Percentiles rank a stretch among this genome's conserved stretches.
Conservation (phyloP, 2,329 filamentous ascomycete species). For the Fusarium kyushuense region DNA sequence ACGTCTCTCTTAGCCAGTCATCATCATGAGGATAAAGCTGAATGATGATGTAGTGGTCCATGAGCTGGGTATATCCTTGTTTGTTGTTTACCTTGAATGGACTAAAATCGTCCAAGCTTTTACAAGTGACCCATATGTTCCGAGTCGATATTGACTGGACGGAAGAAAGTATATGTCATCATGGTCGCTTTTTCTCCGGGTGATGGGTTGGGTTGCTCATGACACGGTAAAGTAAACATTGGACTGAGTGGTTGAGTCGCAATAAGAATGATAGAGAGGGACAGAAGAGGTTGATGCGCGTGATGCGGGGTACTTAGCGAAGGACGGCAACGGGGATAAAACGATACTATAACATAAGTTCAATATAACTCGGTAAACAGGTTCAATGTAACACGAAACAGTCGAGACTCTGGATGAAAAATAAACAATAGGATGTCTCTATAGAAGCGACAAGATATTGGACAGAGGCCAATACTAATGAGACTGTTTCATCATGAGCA, state of each 20-base stretch:
- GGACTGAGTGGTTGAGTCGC: not conserved
- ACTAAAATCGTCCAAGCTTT: not conserved
- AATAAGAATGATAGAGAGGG: not conserved
- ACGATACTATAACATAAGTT: not conserved
- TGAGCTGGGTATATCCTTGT: constrained; percentile 22
- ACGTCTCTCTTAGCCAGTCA: not conserved
- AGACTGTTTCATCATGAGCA: constrained; percentile 18
- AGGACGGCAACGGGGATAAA: not conserved
- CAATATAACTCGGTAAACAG: not conserved
- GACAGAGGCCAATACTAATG: not conserved
- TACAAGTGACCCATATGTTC: not conserved
- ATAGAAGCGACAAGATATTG: not conserved
- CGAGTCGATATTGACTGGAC: not conserved
- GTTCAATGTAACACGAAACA: constrained; percentile 1
- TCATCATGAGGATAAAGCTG: constrained; percentile 18
- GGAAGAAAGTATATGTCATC: constrained; percentile 6
- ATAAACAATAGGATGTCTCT: not conserved
- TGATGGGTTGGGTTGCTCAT: not conserved
- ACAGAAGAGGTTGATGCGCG: not conserved
- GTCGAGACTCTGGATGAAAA: not conserved
- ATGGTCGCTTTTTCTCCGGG: not conserved
- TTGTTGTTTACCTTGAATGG: constrained; percentile 22
- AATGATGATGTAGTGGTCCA: constrained; percentile 1
- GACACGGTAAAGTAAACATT: constrained; percentile 4
- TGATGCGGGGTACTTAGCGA: constrained; percentile 6